Evolutionary conservation across 352 stramenopile genomes (phyloP).

Genomic region (Saprolegnia diclina): DNA sequence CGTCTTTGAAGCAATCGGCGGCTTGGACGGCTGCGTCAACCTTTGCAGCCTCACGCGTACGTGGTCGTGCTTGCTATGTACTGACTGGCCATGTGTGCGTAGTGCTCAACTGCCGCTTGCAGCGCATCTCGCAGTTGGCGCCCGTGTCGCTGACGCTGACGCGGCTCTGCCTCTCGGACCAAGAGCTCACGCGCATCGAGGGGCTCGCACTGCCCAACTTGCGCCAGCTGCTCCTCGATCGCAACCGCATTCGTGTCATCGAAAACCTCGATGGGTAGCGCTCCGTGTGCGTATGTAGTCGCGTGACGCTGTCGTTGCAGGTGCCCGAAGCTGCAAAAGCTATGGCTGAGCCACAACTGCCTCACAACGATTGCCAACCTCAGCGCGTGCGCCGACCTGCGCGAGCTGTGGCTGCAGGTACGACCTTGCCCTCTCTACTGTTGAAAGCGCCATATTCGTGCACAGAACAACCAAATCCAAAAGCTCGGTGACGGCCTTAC

Average conservation of each 20-base stretch:
- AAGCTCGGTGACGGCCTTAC: slow-evolving; percentile 44
- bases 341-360: slow-evolving; percentile 78
- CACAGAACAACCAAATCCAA: slow-evolving; percentile 60
- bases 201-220: slow-evolving; percentile 55
- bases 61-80: not conserved
- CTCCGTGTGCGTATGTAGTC: not conserved
- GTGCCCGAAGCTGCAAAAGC: slow-evolving; percentile 58
- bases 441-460: not conserved
- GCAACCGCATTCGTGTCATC: slow-evolving; percentile 73
- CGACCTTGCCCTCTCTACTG: not conserved
- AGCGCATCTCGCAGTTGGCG: slow-evolving; percentile 42
- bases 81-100: not conserved
- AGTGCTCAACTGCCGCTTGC: slow-evolving; percentile 74
- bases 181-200: slow-evolving; percentile 52
- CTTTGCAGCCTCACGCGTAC: slow-evolving; percentile 52
- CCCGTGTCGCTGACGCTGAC: slow-evolving; percentile 57
- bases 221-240: slow-evolving; percentile 66
- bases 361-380: slow-evolving; percentile 60
- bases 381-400: slow-evolving; percentile 52
- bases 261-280: slow-evolving; percentile 56
- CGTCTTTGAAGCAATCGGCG: slow-evolving; percentile 42
- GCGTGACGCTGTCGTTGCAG: slow-evolving; percentile 3
- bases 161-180: slow-evolving; percentile 70
- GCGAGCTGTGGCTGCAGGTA: slow-evolving; percentile 79
- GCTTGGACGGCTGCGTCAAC: slow-evolving; percentile 42